Base-by-base conservation (phyloP, 179 eudicot species). In the Sideroxylon spinosum region DNA sequence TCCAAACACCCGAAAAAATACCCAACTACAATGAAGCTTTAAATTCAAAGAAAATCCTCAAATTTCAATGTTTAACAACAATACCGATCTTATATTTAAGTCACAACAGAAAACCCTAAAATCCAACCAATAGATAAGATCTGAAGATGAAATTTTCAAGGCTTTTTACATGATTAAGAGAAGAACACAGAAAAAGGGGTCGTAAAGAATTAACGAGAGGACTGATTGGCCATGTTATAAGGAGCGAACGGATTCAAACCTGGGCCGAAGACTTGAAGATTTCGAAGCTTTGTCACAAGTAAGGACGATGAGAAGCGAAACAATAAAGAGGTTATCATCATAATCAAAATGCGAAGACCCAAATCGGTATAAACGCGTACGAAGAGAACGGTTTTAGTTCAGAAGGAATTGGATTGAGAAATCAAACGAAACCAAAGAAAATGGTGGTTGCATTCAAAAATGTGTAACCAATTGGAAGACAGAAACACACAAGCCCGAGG, bases 181-280 rank as follows among this genome's bases (percentile, higher is more conserved):
- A 60, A 64, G 73, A 26, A 13, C 62, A 55, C 28, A 25, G 46
- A 32, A 46, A 56, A 28, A 57, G 14, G 10, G 26, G 55, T 63
- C 32, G 59, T 14, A 59, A 61, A 86, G 57, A 66, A 73, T 86
- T 93, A 95, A 80, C 97, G 98, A 84, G 95, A 84, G 78, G 85
- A 92, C 76, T 94, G 82, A 87, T 92, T 89, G 78, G 90, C 91
- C 87, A 94, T 82, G 87, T 88, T 90, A 86, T 83, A 82, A 14
- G 95, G 95, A 71, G 95, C 82, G 61, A 88, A 91, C 11, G 99
- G 99, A 93, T 95, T 95, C 98, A 95, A 88, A 78, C 98, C 98
- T 77, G 99, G 99, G 66, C 99, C 99, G 50, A 88, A 84, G 55
- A 92, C 98, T 70, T 97, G 95, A 60, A 91, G 96, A 88, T 90